Evolutionary conservation across 495 filamentous ascomycete genomes (phyloP), one percentile per base, ranked within the genome.

Genomic region (Annulohypoxylon bovei): DNA sequence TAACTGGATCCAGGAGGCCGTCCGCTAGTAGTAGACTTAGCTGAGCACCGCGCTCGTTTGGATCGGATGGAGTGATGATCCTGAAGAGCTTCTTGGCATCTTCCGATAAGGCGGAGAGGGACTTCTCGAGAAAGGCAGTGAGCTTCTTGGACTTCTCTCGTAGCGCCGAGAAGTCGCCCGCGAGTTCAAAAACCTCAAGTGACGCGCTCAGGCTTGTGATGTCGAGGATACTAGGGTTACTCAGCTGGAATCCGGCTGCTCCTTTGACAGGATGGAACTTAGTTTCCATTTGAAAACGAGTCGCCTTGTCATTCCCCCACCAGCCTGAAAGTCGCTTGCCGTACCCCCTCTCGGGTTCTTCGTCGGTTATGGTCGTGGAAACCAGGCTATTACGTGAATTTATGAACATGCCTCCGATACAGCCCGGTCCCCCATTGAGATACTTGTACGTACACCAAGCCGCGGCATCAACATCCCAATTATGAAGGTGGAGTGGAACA

Each of bases 361-460:
- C 76, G 49, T 80, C 78, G 12, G 74, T 75, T 12, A 74, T 68
- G 23, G 61, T 73, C 62, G 73, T 82, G 52, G 70, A 86, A 72
- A 74, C 90, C 76, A 72, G 76, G 71, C 89, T 88, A 75, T 97
- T 89, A 50, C 83, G 85, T 47, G 91, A 87, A 76, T 99, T 93
- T 20, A 99, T 92, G 71, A 98, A 99, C 20, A 94, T 77, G 5
- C 92, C 93, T 18, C 88, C 94, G 73, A 97, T 97, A 27, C 88
- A 88, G 30, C 95, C 95, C 1, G 95, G 95, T 0, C 96, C 96
- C 55, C 88, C 87, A 75, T 97, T 98, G 63, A 99, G 85, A 76
- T 99, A 99, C 80, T 99, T 99, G 83, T 99, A 99, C 53, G 86
- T 92, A 79, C 95, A 99, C 95, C 95, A 99, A n/a, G 85, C 92